A percentile compares a stretch with the other conserved stretches of the same genome.
Conservation (phyloP, 306 rosid species). For the Fragaria nilgerrensis region DNA sequence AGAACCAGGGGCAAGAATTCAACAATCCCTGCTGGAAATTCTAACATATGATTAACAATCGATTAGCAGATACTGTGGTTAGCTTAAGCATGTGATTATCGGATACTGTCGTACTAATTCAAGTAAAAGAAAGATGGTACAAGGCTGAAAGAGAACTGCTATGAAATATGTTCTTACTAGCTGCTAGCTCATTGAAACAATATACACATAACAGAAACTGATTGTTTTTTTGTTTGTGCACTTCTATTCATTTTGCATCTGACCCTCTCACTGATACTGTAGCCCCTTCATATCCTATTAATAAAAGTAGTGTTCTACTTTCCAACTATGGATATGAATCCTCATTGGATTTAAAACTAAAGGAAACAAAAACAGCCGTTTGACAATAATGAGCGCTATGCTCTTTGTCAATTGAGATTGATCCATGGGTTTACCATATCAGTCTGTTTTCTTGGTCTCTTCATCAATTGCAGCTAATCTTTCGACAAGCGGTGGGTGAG, state of each 20-base stretch:
- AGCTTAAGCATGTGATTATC: background rate
- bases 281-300: background rate
- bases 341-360: background rate
- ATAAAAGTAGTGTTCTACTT: background rate
- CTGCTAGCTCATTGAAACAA: slow-evolving; percentile 7
- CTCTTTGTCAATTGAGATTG: slow-evolving; percentile 1
- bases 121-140: background rate
- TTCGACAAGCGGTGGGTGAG: slow-evolving; percentile 95
- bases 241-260: background rate
- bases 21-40: slow-evolving; percentile 7
- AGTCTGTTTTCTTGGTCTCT: slow-evolving; percentile 66
- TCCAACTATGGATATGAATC: slow-evolving; percentile 9
- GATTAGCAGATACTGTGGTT: background rate
- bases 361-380: background rate
- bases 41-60: background rate
- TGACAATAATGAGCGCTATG: background rate
- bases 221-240: background rate
- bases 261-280: background rate
- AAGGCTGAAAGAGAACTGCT: background rate
- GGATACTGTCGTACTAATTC: background rate
- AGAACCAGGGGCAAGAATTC: background rate
- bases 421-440: slow-evolving; percentile 28
- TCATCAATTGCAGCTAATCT: slow-evolving; percentile 74
- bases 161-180: background rate
- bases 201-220: background rate